Evolutionary conservation across 2,329 filamentous ascomycete genomes (phyloP).

Genomic region (Lachnellula subtilissima): DNA sequence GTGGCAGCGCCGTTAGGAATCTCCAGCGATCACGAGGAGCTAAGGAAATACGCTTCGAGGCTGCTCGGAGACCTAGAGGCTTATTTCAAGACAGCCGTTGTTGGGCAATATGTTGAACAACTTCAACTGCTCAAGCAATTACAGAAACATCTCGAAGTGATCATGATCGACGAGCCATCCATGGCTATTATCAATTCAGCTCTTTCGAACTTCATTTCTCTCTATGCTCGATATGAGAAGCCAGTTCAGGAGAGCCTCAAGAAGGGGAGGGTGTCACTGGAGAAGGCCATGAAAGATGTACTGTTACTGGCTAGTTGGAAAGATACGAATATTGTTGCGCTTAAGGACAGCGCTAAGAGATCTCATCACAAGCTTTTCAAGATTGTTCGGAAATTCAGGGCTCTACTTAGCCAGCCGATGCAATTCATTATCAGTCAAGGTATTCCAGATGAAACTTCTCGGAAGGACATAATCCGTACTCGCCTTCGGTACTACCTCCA

Average conservation of each 20-base stretch:
- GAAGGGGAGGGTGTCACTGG: constrained; percentile 67
- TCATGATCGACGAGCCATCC: constrained; percentile 53
- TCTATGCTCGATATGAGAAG: constrained; percentile 67
- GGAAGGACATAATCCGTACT: constrained; percentile 1
- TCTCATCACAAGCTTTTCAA: constrained; percentile 92
- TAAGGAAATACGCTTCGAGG: constrained; percentile 60
- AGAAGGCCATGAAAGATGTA: constrained; percentile 91
- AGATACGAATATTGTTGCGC: constrained; percentile 87
- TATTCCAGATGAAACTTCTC: constrained; percentile 43
- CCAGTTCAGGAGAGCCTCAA: constrained; percentile 60
- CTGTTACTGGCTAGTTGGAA: constrained; percentile 95
- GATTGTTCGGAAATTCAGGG: constrained; percentile 83
- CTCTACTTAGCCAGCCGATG: constrained; percentile 71
- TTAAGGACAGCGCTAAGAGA: constrained; percentile 82
- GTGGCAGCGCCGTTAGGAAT: constrained; percentile 70
- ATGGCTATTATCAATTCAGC: constrained; percentile 58
- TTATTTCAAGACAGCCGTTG: constrained; percentile 73
- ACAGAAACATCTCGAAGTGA: constrained; percentile 58
- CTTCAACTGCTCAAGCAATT: constrained; percentile 65
- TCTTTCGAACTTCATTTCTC: constrained; percentile 70
- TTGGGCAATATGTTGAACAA: constrained; percentile 75
- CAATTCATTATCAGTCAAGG: constrained; percentile 57
- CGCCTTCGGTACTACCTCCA: constrained; percentile 10
- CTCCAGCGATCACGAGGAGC: constrained; percentile 50
- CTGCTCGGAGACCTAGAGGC: constrained; percentile 71